These are phyloP conservation scores for Ophiostoma ips DNA, from an alignment of 2,329 filamentous ascomycete genomes.

Conservation along the genomic window DNA sequence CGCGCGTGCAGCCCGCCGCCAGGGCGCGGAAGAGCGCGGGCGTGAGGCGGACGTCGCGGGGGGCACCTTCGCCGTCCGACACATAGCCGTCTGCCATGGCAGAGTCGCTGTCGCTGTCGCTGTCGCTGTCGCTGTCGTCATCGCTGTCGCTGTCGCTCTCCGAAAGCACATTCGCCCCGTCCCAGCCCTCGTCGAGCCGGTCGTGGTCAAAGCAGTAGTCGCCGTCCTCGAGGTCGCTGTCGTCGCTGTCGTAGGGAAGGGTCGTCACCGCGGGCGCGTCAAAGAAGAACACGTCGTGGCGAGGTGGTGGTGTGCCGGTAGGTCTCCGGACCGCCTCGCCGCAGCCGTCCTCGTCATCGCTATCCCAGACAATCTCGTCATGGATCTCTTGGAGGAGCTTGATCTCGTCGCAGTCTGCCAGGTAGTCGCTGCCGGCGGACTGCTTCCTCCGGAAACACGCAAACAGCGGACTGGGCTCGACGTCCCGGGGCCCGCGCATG, in stretches of 20 bases:
- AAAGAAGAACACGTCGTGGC: conserved; percentile 9
- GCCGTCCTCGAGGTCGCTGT: background rate
- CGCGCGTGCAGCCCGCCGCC: conserved; percentile 9
- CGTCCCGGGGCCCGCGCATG: conserved; percentile 20
- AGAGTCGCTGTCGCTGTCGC: background rate
- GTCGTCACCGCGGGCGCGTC: background rate
- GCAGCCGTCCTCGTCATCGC: background rate
- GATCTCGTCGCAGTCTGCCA: conserved; percentile 4
- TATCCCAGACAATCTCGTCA: background rate
- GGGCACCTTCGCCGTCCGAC: conserved; percentile 28
- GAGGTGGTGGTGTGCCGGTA: background rate
- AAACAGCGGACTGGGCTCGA: conserved; percentile 18
- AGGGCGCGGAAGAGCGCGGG: conserved; percentile 12
- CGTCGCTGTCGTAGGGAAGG: background rate
- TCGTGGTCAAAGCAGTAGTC: conserved; percentile 3
- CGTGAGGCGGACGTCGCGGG: conserved; percentile 16
- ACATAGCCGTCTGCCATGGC: conserved; percentile 17
- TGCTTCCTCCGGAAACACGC: conserved; percentile 1
- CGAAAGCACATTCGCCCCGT: conserved; percentile 2
- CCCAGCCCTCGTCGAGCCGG: conserved; percentile 8
- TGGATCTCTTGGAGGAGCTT: conserved; percentile 7
- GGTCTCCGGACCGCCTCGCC: too few relatives aligned
- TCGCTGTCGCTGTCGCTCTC: background rate
- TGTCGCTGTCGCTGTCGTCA: too few relatives aligned
- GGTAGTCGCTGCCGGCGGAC: conserved; percentile 12